Percentiles rank a stretch among this genome's conserved stretches.
phyloP scores from a whole-genome alignment of 345 rosid genomes.

The Moringa oleifera region DNA sequence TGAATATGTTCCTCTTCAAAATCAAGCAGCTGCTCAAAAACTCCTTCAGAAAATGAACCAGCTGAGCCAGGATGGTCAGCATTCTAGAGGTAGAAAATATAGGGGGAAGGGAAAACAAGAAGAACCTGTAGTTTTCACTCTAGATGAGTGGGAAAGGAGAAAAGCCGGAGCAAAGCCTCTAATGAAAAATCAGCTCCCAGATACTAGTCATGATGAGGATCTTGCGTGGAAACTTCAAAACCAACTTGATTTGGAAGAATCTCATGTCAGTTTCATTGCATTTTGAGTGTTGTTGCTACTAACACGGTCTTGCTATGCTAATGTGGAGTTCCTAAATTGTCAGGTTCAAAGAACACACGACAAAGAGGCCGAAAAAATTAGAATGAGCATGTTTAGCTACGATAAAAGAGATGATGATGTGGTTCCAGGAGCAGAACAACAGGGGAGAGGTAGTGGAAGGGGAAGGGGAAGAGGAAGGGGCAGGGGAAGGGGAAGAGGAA shows the following conservation, averaged over 20 bases:
- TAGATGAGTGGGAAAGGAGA: constrained; percentile 72
- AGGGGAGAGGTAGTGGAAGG: constrained; percentile 41
- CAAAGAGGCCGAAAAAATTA: constrained; percentile 53
- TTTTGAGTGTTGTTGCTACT: constrained; percentile 7
- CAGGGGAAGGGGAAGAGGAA: constrained; percentile 23
- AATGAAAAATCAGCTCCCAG: constrained; percentile 28
- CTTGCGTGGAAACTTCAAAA: constrained; percentile 82
- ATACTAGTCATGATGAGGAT: constrained; percentile 60
- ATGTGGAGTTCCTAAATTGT: constrained; percentile 10
- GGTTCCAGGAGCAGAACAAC: constrained; percentile 1
- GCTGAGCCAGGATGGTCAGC: constrained; percentile 31
- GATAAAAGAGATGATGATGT: constrained; percentile 38
- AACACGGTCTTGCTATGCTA: constrained; percentile 5
- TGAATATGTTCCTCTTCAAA: constrained; percentile 70
- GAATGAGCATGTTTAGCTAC: constrained; percentile 68
- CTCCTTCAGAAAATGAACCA: constrained; percentile 77
- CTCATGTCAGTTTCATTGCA: constrained; percentile 38
- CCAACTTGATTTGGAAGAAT: constrained; percentile 77
- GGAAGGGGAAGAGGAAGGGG: constrained; percentile 51
- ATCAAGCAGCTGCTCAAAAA: constrained; percentile 90
- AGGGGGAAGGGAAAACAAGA: constrained; percentile 59
- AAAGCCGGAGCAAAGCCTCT: constrained; percentile 34
- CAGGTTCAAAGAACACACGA: constrained; percentile 42
- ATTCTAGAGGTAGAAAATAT: constrained; percentile 38
- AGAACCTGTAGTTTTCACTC: constrained; percentile 48